Conservation (phyloP, 1,139 yeast genomes). For the Lodderomyces elongisporus region DNA sequence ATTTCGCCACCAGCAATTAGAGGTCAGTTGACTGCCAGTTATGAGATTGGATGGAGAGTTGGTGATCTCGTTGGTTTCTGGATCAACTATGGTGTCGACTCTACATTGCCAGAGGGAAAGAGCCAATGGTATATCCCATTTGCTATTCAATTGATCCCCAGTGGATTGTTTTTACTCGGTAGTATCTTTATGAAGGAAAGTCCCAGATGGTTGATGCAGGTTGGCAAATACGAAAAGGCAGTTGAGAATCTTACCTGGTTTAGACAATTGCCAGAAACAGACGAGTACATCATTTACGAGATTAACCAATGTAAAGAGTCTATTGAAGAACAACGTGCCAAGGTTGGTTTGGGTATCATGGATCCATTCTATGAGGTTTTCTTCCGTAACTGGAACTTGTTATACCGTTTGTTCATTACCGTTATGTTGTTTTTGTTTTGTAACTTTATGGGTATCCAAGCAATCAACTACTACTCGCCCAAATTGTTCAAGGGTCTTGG, state of each 20-base stretch:
- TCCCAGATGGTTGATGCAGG: conserved; percentile 38
- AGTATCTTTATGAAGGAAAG: conserved; percentile 34
- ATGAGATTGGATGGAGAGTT: conserved; percentile 42
- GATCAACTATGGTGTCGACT: conserved; percentile 35
- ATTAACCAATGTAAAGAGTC: conserved; percentile 26
- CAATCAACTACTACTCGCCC: conserved; percentile 44
- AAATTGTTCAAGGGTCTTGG: conserved; percentile 36
- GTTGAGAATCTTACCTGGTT: conserved; percentile 35
- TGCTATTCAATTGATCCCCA: conserved; percentile 40
- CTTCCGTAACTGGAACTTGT: conserved; percentile 23
- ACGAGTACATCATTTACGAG: conserved; percentile 36
- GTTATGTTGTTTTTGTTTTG: conserved; percentile 35
- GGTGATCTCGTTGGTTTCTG: conserved; percentile 43
- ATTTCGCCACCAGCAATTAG: conserved; percentile 39
- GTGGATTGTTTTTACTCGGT: conserved; percentile 34
- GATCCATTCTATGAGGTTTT: conserved; percentile 37
- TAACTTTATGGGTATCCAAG: conserved; percentile 43
- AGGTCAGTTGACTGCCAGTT: conserved; percentile 35
- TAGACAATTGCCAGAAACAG: conserved; percentile 31
- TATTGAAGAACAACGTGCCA: conserved; percentile 24
- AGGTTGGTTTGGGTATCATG: conserved; percentile 35
- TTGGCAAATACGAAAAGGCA: conserved; percentile 31
- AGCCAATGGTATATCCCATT: conserved; percentile 43
- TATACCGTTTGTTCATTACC: conserved; percentile 29
- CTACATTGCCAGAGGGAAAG: conserved; percentile 18